phyloP scores from a whole-genome alignment of 2,329 filamentous ascomycete genomes.

The Verticillium dahliae region DNA sequence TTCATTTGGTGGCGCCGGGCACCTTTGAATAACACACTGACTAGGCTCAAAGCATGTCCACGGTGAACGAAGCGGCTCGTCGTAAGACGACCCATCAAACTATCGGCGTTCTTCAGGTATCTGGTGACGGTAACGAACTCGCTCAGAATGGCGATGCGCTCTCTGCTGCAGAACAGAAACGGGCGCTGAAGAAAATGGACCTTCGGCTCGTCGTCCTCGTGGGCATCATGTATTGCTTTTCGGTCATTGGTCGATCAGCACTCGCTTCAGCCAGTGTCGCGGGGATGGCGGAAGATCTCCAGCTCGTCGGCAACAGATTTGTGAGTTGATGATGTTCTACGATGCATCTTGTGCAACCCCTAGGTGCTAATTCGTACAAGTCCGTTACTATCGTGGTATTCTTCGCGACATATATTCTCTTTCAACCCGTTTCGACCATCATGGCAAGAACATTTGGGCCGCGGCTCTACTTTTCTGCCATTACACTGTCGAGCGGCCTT shows the following conservation, averaged over 20 bases:
- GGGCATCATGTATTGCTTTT: slow-evolving; percentile 66
- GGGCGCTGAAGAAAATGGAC: slow-evolving; percentile 66
- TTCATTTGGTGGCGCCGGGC: too few species aligned
- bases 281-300: slow-evolving; percentile 46
- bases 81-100: background rate
- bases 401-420: slow-evolving; percentile 66
- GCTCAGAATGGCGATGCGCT: slow-evolving; percentile 30
- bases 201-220: slow-evolving; percentile 54
- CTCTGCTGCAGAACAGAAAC: slow-evolving; percentile 54
- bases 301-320: slow-evolving; percentile 35
- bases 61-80: background rate
- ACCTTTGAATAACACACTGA: too few species aligned
- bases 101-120: background rate
- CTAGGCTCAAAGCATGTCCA: background rate
- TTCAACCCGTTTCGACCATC: slow-evolving; percentile 66
- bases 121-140: background rate
- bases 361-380: slow-evolving; percentile 17
- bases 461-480: slow-evolving; percentile 44
- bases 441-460: slow-evolving; percentile 61
- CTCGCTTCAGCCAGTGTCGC: slow-evolving; percentile 67
- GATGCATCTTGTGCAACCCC: background rate
- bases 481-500: slow-evolving; percentile 52
- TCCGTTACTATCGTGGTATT: slow-evolving; percentile 67
- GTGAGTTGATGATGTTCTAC: slow-evolving; percentile 15
- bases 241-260: slow-evolving; percentile 74